These are phyloP conservation scores for Hemisphaericaspora xylanilytica DNA, from an alignment of 1,139 yeast species.

Conservation along the genomic window DNA sequence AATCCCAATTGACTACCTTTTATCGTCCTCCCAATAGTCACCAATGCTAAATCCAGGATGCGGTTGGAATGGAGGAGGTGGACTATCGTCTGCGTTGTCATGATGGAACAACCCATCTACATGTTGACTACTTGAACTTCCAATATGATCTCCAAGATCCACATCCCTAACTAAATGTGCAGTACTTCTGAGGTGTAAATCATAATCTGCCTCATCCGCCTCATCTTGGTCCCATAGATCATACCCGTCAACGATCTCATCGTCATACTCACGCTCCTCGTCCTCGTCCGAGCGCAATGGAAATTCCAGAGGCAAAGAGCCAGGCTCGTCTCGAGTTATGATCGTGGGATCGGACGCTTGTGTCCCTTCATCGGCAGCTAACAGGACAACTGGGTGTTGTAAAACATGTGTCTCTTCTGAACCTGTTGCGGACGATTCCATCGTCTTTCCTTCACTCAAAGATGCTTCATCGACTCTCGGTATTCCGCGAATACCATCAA, in stretches of 20 bases:
- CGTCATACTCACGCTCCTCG: constrained; percentile 17
- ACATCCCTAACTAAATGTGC: background rate
- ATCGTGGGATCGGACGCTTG: background rate
- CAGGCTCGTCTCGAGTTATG: no score
- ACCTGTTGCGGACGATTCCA: background rate
- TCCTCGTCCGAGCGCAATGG: background rate
- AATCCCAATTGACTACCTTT: constrained; percentile 4
- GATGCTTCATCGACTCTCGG: background rate
- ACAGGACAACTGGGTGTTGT: background rate
- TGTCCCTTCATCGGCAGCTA: background rate
- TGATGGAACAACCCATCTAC: background rate
- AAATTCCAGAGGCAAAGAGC: background rate
- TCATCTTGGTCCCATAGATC: constrained; percentile 27
- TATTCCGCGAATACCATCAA: background rate
- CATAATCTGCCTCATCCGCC: constrained; percentile 7
- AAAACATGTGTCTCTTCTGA: background rate
- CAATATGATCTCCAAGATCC: constrained; percentile 1
- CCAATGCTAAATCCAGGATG: constrained; percentile 32
- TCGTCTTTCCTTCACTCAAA: background rate
- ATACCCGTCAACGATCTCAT: constrained; percentile 28
- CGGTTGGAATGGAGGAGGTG: constrained; percentile 34
- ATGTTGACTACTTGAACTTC: background rate
- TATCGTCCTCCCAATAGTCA: constrained; percentile 37
- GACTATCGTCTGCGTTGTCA: background rate
- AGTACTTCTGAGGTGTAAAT: background rate